These are phyloP conservation scores for Myxozyma neotropica DNA, from an alignment of 805 yeast genomes.

Conservation along the genomic window DNA sequence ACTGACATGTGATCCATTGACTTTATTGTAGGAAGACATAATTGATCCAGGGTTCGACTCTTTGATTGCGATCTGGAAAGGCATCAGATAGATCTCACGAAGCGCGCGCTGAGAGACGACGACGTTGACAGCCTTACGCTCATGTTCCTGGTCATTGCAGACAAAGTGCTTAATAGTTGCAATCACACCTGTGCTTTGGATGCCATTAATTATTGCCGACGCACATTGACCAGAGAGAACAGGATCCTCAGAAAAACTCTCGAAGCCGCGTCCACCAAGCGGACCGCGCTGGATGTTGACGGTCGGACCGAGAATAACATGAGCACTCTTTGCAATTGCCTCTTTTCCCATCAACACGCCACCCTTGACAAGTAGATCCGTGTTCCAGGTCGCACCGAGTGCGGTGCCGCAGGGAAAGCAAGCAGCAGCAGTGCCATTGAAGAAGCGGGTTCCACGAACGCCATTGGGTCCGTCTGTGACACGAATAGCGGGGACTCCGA, in stretches of 20 bases:
- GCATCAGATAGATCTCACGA: slow-evolving; percentile 64
- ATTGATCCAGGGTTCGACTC: slow-evolving; percentile 55
- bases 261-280: slow-evolving; percentile 64
- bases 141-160: slow-evolving; percentile 64
- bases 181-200: slow-evolving; percentile 53
- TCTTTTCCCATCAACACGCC: slow-evolving; percentile 59
- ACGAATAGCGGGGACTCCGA: slow-evolving; percentile 52
- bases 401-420: slow-evolving; percentile 66
- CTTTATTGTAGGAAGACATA: slow-evolving; percentile 66
- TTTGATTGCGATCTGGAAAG: slow-evolving; percentile 61
- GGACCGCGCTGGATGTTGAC: slow-evolving; percentile 61
- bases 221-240: slow-evolving; percentile 51
- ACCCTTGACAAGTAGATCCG: slow-evolving; percentile 51
- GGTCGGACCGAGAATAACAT: slow-evolving; percentile 54
- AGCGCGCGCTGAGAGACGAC: slow-evolving; percentile 61
- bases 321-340: slow-evolving; percentile 57
- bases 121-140: slow-evolving; percentile 53
- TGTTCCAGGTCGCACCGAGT: slow-evolving; percentile 59
- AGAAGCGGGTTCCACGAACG: slow-evolving; percentile 59
- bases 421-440: slow-evolving; percentile 56
- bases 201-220: slow-evolving; percentile 54
- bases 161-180: slow-evolving; percentile 61
- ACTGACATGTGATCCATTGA: slow-evolving; percentile 62
- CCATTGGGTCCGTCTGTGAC: slow-evolving; percentile 67
- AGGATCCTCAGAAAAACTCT: slow-evolving; percentile 66